phyloP scores from a whole-genome alignment of 768 basidiomycete species.

The Amanita phalloides region DNA sequence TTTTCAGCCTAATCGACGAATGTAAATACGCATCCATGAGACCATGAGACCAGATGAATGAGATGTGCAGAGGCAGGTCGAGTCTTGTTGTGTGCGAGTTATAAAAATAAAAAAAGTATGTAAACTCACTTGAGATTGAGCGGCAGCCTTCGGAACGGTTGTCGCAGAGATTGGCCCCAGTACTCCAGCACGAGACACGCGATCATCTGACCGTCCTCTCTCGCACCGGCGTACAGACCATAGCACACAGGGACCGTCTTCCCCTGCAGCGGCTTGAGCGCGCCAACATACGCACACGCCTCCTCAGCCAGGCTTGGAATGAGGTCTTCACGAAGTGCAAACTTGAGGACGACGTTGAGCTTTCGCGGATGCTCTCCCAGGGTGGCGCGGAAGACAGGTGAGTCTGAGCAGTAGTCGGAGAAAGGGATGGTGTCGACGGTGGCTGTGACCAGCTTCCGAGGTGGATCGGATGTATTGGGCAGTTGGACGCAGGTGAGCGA shows the following conservation, averaged over 20 bases:
- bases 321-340: constrained; percentile 27
- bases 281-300: constrained; percentile 20
- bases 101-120: not conserved
- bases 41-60: not conserved
- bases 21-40: not conserved
- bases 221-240: constrained; percentile 22
- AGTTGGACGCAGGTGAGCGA: constrained; percentile 12
- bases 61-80: no score
- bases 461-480: constrained; percentile 4
- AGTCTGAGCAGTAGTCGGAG: constrained; percentile 25
- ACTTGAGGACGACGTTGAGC: constrained; percentile 21
- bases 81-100: no score
- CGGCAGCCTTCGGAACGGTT: constrained; percentile 19
- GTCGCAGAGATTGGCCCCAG: constrained; percentile 24
- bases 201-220: constrained; percentile 21
- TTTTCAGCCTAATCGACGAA: constrained; percentile 16
- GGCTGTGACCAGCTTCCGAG: constrained; percentile 13
- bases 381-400: constrained; percentile 25
- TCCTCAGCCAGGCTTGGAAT: constrained; percentile 23
- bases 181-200: constrained; percentile 26
- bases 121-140: constrained; percentile 20
- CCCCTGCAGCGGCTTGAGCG: constrained; percentile 22
- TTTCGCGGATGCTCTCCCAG: constrained; percentile 9
- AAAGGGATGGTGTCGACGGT: constrained; percentile 19
- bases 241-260: constrained; percentile 20